phyloP scores from a whole-genome alignment of 2,329 filamentous ascomycete genomes.

The Aspergillus neotritici region DNA sequence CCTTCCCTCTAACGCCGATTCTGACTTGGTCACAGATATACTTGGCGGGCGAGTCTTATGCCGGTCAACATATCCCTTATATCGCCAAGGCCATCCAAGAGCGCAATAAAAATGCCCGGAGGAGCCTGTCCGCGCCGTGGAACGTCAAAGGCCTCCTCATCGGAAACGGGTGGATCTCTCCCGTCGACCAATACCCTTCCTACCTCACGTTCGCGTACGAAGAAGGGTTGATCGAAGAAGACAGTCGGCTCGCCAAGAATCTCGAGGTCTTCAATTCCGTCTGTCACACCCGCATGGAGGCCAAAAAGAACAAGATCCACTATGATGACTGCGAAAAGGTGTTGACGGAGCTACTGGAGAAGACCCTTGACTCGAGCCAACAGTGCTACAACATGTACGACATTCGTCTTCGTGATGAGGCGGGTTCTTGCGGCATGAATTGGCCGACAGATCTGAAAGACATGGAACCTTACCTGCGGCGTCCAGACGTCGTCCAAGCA shows the following conservation, averaged over 20 bases:
- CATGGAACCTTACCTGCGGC: conserved; percentile 79
- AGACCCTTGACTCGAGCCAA: conserved; percentile 52
- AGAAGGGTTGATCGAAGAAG: conserved; percentile 64
- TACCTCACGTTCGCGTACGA: conserved; percentile 80
- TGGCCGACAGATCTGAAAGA: conserved; percentile 83
- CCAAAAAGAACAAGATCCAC: conserved; percentile 60
- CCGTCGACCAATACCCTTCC: conserved; percentile 79
- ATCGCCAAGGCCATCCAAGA: conserved; percentile 87
- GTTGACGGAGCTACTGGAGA: conserved; percentile 63
- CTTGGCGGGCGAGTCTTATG: conserved; percentile 91
- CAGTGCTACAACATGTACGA: conserved; percentile 97
- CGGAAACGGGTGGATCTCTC: conserved; percentile 96
- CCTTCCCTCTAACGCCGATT: not conserved
- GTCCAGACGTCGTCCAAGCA: conserved; percentile 69
- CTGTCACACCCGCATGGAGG: conserved; percentile 59
- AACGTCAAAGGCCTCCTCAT: conserved; percentile 80
- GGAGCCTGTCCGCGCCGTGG: conserved; percentile 53
- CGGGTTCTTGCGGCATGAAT: conserved; percentile 88
- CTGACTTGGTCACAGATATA: conserved; percentile 61
- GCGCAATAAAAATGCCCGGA: conserved; percentile 63
- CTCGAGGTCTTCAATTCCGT: conserved; percentile 64
- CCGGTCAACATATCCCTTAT: conserved; percentile 94
- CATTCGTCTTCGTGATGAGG: conserved; percentile 72
- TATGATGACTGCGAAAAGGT: conserved; percentile 68
- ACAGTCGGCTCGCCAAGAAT: conserved; percentile 56